Conservation (phyloP, 805 yeast genomes). For the Candida oleophila region DNA sequence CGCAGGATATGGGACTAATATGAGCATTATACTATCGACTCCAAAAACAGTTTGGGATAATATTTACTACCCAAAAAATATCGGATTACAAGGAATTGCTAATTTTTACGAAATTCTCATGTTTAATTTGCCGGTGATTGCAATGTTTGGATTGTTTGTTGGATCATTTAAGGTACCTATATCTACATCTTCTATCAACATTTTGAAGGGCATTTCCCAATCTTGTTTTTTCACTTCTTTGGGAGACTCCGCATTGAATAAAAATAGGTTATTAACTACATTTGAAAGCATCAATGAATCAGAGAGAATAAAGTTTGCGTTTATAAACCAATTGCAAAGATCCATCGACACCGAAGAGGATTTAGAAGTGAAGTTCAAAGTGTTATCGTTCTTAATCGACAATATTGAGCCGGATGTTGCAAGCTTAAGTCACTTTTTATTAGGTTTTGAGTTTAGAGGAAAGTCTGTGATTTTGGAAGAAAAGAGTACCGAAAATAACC, state of each 20-base stretch:
- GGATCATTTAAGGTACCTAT: slow-evolving; percentile 54
- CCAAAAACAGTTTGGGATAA: slow-evolving; percentile 25
- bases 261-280: slow-evolving; percentile 65
- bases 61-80: slow-evolving; percentile 37
- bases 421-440: slow-evolving; percentile 67
- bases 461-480: slow-evolving; percentile 52
- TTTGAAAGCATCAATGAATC: slow-evolving; percentile 80
- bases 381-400: slow-evolving; percentile 56
- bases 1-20: slow-evolving; percentile 25
- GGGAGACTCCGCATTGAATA: slow-evolving; percentile 34
- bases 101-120: slow-evolving; percentile 72
- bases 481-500: slow-evolving; percentile 48
- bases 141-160: slow-evolving; percentile 72
- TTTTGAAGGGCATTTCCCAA: slow-evolving; percentile 51
- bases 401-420: slow-evolving; percentile 46
- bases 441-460: slow-evolving; percentile 62
- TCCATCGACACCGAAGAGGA: slow-evolving; percentile 36
- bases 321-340: slow-evolving; percentile 62
- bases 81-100: slow-evolving; percentile 60
- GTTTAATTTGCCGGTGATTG: slow-evolving; percentile 67
- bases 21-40: slow-evolving; percentile 25
- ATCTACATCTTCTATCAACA: slow-evolving; percentile 51
- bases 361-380: slow-evolving; percentile 51
- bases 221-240: slow-evolving; percentile 45
- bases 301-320: slow-evolving; percentile 65